phyloP scores from a whole-genome alignment of 208 protist species.

The Leishmania major region DNA sequence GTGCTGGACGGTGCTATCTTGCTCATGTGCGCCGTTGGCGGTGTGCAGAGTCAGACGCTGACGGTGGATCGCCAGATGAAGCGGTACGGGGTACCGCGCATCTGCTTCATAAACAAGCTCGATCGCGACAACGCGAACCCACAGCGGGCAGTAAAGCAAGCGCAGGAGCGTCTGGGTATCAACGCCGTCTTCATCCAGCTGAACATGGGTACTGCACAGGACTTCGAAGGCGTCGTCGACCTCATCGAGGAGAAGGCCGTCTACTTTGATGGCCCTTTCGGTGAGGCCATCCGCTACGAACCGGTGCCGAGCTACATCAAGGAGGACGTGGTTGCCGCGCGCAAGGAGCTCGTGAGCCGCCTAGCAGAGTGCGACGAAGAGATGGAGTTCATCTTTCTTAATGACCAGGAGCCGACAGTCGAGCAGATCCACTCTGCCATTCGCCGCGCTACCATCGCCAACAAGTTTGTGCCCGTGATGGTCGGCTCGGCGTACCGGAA shows the following conservation, averaged over 20 bases:
- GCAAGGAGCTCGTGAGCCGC: conserved; percentile 91
- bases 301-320: conserved; percentile 83
- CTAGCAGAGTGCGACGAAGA: conserved; percentile 96
- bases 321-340: conserved; percentile 71
- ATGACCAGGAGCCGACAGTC: conserved; percentile 89
- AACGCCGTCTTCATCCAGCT: conserved; percentile 97
- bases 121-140: conserved; percentile 95
- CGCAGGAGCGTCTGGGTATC: conserved; percentile 93
- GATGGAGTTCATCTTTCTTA: conserved; percentile 95
- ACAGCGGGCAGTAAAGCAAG: conserved; percentile 77
- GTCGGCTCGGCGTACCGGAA: conserved; percentile 99
- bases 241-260: conserved; percentile 92
- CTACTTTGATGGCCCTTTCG: conserved; percentile 94
- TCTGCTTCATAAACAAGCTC: conserved; percentile 99
- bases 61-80: conserved; percentile 99
- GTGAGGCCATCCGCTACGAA: conserved; percentile 86
- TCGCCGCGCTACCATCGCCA: conserved; percentile 91
- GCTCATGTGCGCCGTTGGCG: conserved; percentile 95
- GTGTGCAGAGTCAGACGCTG: conserved; percentile 98
- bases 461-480: conserved; percentile 97
- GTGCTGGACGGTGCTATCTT: conserved; percentile 99
- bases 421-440: conserved; percentile 94
- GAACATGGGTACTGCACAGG: conserved; percentile 96
- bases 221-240: conserved; percentile 97
- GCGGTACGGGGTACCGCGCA: conserved; percentile 97